Evolutionary conservation across 129 eudicot species (phyloP), one percentile per base, ranked within the genome.

Genomic region (Flaveria ramosissima): DNA sequence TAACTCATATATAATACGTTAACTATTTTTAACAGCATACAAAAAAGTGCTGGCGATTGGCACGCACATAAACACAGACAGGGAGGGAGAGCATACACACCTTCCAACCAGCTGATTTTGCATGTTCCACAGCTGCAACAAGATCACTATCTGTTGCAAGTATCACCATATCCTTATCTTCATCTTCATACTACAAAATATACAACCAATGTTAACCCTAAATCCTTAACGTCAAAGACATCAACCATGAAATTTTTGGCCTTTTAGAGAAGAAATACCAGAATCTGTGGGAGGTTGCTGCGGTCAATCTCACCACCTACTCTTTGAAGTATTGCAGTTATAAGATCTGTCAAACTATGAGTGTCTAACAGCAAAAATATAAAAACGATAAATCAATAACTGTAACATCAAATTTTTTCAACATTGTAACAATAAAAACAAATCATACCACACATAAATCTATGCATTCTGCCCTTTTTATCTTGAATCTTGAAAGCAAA

Each of bases 131-230:
- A 41, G 97, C 99, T 53, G 96, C 97, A 63, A 68, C 88, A 81
- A 94, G 97, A 84, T 94, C 99, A 66, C 92, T 73, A 87, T 94
- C 97, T 7, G 96, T 87, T 76, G 96, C 94, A 55, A 91, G 94
- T 32, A 94, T 84, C 79, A 94, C 97, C 77, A 84, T 82, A 63
- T 94, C 99, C 69, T 85, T 85, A 72, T 94, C 99, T 88, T 89
- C 96, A 76, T 94, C 99, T 83, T 94, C 97, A 80, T 94, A 94
- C 99, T 94, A 78, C 57, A 79, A 65, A 6, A 77, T 21, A 72
- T 19, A 53, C 19, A 67, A 55, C 3, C 42, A 63, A 32, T 14
- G 14, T n/a, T 21, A 36, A 26, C n/a, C 23, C 12, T 64, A 36
- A 45, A 45, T 9, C 50, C 11, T 45, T 27, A 36, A 9, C 32